Conservation (phyloP, 495 filamentous ascomycete species). For the Bathelium albidoporum region DNA sequence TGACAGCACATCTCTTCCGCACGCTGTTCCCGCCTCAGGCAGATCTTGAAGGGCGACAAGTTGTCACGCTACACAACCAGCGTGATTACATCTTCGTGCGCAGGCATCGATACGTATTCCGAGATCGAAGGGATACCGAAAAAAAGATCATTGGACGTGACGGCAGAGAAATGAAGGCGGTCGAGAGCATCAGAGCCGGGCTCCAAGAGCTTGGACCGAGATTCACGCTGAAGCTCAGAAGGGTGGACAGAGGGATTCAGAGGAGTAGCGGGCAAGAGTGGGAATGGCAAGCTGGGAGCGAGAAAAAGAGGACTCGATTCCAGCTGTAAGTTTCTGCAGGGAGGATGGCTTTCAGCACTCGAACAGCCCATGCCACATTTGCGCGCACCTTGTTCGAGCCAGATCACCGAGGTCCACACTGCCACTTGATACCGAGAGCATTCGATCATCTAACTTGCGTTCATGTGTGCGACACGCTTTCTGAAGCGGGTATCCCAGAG, state of each 20-base stretch:
- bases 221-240: slow-evolving; percentile 78
- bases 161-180: slow-evolving; percentile 75
- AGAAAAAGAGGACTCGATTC: slow-evolving; percentile 87
- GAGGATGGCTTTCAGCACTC: background rate
- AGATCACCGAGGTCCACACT: no score
- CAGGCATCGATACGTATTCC: slow-evolving; percentile 82
- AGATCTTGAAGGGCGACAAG: slow-evolving; percentile 73
- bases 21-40: slow-evolving; percentile 73
- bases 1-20: slow-evolving; percentile 80
- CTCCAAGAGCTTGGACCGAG: slow-evolving; percentile 77
- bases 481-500: no score
- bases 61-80: slow-evolving; percentile 88
- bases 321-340: background rate
- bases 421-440: no score
- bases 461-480: no score
- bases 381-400: no score
- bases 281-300: slow-evolving; percentile 90
- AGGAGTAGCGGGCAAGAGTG: slow-evolving; percentile 74
- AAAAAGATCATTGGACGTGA: slow-evolving; percentile 77
- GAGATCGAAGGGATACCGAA: slow-evolving; percentile 73
- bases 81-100: slow-evolving; percentile 93
- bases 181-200: slow-evolving; percentile 72
- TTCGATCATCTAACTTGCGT: no score
- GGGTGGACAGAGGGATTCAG: slow-evolving; percentile 85
- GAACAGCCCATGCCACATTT: no score